Percentiles rank a stretch among this genome's conserved stretches.
Evolutionary conservation across 805 yeast species (phyloP).

Genomic region (Pichia pseudocactophila): DNA sequence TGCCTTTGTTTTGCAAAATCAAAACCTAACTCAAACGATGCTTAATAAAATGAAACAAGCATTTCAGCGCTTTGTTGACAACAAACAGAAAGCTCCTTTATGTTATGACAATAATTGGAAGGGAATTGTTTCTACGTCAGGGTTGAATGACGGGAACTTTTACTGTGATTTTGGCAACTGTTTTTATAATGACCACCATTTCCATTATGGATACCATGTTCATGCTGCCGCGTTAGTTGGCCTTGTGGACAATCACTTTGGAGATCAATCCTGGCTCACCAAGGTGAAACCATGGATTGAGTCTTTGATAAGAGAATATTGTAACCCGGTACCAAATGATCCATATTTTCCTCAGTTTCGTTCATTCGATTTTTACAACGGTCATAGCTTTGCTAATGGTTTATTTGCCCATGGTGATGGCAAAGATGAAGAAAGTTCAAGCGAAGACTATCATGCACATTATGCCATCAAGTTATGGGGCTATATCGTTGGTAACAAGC

Average conservation of each 20-base stretch:
- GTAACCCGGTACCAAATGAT: slow-evolving; percentile 49
- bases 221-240: slow-evolving; percentile 79
- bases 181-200: slow-evolving; percentile 79
- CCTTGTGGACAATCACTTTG: slow-evolving; percentile 44
- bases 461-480: slow-evolving; percentile 71
- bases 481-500: slow-evolving; percentile 39
- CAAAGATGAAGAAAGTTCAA: slow-evolving; percentile 60
- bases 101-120: slow-evolving; percentile 73
- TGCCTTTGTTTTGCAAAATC: slow-evolving; percentile 54
- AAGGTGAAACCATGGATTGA: slow-evolving; percentile 49
- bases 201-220: slow-evolving; percentile 77
- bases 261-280: slow-evolving; percentile 42
- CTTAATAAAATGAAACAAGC: slow-evolving; percentile 58
- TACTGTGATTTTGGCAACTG: slow-evolving; percentile 58
- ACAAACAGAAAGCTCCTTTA: slow-evolving; percentile 64
- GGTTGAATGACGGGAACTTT: slow-evolving; percentile 28
- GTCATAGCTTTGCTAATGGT: slow-evolving; percentile 74
- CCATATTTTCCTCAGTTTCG: slow-evolving; percentile 54
- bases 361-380: slow-evolving; percentile 61
- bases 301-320: slow-evolving; percentile 54
- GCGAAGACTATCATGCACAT: slow-evolving; percentile 63
- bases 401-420: slow-evolving; percentile 56
- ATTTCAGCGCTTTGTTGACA: slow-evolving; percentile 55
- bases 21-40: slow-evolving; percentile 38
- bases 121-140: slow-evolving; percentile 68